A percentile compares a stretch with the other conserved stretches of the same genome.
phyloP scores from a whole-genome alignment of 805 yeast genomes.

The Lachancea meyersii region DNA sequence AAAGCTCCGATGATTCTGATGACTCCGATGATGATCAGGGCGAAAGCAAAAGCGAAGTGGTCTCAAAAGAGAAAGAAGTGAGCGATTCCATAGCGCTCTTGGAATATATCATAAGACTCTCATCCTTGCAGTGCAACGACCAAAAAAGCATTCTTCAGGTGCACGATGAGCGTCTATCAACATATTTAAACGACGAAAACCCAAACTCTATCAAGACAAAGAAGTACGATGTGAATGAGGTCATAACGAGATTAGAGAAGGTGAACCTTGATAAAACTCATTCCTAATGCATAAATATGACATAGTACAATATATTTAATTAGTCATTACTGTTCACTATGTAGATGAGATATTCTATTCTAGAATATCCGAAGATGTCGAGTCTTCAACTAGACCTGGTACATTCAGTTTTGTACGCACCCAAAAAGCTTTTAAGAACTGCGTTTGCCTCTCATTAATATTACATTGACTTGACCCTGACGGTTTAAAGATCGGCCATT shows the following conservation, averaged over 20 bases:
- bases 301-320: constrained; percentile 1
- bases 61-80: constrained; percentile 24
- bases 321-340: constrained; percentile 6
- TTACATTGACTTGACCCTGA: too few relatives aligned
- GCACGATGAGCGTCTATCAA: constrained; percentile 58
- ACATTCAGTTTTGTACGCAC: too few relatives aligned
- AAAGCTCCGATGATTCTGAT: constrained; percentile 26
- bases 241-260: constrained; percentile 12
- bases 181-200: constrained; percentile 56
- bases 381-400: too few relatives aligned
- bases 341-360: too few relatives aligned
- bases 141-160: constrained; percentile 46
- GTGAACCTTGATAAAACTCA: constrained; percentile 7
- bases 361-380: too few relatives aligned
- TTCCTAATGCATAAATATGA: background rate
- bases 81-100: constrained; percentile 45
- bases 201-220: constrained; percentile 19
- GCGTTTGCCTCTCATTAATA: too few relatives aligned
- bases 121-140: constrained; percentile 56
- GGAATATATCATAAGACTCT: constrained; percentile 56
- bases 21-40: constrained; percentile 20
- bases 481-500: constrained; percentile 17
- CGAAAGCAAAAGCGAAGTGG: constrained; percentile 7
- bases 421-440: too few relatives aligned
- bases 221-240: constrained; percentile 16